Percentiles rank a stretch among this genome's conserved stretches.
phyloP scores from a whole-genome alignment of 1,284 basidiomycete species.

The Ustilago curta region DNA sequence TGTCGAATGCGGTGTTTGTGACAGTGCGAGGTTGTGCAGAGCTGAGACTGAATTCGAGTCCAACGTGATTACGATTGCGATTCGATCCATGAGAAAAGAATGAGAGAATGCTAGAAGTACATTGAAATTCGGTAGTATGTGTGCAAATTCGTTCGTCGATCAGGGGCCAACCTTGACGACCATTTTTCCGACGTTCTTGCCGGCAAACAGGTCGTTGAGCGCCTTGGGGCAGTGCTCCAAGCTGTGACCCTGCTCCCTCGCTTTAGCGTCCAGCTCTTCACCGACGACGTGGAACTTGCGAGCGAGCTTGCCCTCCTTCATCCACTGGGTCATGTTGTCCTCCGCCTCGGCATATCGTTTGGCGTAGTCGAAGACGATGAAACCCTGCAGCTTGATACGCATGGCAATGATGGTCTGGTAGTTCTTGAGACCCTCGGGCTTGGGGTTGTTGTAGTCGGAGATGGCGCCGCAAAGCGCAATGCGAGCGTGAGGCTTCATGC shows the following conservation, averaged over 20 bases:
- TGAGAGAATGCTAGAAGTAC: neutral
- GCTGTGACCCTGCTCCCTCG: constrained; percentile 24
- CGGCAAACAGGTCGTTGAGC: constrained; percentile 55
- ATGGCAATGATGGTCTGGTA: constrained; percentile 77
- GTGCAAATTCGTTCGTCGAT: neutral
- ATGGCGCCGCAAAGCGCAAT: constrained; percentile 84
- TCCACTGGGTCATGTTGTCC: constrained; percentile 72
- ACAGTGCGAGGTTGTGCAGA: too few species aligned
- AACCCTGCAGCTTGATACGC: constrained; percentile 83
- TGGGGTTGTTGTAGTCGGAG: constrained; percentile 68
- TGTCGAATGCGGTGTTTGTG: too few species aligned
- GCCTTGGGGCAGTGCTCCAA: constrained; percentile 45
- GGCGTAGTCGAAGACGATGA: constrained; percentile 70
- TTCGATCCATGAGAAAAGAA: neutral
- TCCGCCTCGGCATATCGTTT: constrained; percentile 45
- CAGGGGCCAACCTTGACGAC: constrained; percentile 49
- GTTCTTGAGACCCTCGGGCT: constrained; percentile 69
- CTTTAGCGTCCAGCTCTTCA: constrained; percentile 37
- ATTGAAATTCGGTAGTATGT: neutral
- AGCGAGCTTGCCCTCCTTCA: constrained; percentile 79
- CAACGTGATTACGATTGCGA: constrained; percentile 4
- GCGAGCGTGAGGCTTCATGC: constrained; percentile 81
- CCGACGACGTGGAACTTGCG: constrained; percentile 72
- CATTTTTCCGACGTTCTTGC: constrained; percentile 60
- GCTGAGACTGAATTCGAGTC: neutral